phyloP scores from a whole-genome alignment of 345 rosid species.

The Eucalyptus coolabah region DNA sequence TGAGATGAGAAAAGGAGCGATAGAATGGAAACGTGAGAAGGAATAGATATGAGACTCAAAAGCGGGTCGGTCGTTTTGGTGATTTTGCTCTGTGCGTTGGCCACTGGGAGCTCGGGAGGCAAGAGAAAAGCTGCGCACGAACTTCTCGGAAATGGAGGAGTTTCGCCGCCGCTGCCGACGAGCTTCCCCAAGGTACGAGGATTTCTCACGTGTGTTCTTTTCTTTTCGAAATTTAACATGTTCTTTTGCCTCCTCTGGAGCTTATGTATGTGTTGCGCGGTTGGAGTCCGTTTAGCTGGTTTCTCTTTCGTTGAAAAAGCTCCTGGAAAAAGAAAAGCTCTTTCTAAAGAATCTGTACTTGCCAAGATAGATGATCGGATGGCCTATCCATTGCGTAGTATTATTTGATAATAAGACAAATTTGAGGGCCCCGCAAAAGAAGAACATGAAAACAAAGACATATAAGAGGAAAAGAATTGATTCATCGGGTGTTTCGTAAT shows the following conservation, averaged over 20 bases:
- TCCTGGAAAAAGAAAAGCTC: neutral
- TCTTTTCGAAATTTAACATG: neutral
- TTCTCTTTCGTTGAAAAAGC: neutral
- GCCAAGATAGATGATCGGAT: neutral
- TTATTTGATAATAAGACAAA: neutral
- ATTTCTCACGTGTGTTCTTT: neutral
- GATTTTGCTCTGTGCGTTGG: constrained; percentile 18
- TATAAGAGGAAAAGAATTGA: neutral
- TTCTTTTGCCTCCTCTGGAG: neutral
- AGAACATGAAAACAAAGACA: neutral
- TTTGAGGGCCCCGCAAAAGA: neutral
- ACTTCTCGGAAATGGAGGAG: neutral
- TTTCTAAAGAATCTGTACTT: neutral
- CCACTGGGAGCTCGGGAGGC: constrained; percentile 5
- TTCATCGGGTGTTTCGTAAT: neutral
- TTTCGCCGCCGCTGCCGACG: neutral
- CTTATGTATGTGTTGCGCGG: neutral
- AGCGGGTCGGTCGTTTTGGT: constrained; percentile 5
- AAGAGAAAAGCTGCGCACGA: neutral
- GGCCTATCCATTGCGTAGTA: neutral
- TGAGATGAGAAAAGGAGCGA: constrained; percentile 31
- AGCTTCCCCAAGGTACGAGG: constrained; percentile 7
- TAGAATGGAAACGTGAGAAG: constrained; percentile 17
- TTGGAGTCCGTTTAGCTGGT: neutral
- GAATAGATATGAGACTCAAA: constrained; percentile 22